Evolutionary conservation across 345 rosid genomes (phyloP).

Genomic region (Barbarea vulgaris): DNA sequence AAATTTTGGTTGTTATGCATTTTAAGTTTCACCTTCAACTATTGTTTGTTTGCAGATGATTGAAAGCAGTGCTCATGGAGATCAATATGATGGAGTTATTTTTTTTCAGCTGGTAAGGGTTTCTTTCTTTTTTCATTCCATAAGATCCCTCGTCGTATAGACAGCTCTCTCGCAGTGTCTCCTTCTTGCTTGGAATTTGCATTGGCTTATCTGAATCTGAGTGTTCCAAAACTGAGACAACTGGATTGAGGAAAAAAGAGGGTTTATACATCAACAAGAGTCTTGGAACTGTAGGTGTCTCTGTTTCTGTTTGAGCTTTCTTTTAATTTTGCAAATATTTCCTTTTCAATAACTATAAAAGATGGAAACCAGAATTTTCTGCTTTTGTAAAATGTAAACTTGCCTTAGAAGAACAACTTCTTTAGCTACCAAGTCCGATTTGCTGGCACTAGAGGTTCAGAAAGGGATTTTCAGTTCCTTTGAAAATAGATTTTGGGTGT

Average conservation of each 20-base stretch:
- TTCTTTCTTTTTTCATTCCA: conserved; percentile 27
- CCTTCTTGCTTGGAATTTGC: conserved; percentile 68
- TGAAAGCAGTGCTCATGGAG: conserved; percentile 92
- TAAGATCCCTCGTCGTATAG: background rate
- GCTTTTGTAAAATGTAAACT: background rate
- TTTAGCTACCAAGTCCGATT: conserved; percentile 9
- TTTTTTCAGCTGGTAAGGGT: conserved; percentile 93
- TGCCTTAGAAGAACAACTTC: background rate
- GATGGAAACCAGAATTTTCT: background rate
- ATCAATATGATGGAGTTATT: conserved; percentile 97
- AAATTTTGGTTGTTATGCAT: background rate
- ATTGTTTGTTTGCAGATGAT: conserved; percentile 67
- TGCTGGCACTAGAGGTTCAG: conserved; percentile 16
- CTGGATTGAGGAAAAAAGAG: conserved; percentile 95
- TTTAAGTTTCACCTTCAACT: conserved; percentile 1
- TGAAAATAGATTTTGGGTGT: background rate
- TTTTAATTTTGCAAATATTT: background rate
- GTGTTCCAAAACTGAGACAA: conserved; percentile 99
- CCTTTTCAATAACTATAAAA: background rate
- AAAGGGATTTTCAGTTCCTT: background rate
- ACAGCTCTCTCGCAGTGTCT: conserved; percentile 39
- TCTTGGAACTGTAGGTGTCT: conserved; percentile 90
- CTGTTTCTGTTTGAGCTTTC: conserved; percentile 17
- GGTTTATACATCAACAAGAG: conserved; percentile 99
- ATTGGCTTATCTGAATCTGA: conserved; percentile 99